Percentiles rank a stretch among this genome's conserved stretches.
Evolutionary conservation across 345 rosid species (phyloP).

Genomic region (Eucalyptus guilfoylei): DNA sequence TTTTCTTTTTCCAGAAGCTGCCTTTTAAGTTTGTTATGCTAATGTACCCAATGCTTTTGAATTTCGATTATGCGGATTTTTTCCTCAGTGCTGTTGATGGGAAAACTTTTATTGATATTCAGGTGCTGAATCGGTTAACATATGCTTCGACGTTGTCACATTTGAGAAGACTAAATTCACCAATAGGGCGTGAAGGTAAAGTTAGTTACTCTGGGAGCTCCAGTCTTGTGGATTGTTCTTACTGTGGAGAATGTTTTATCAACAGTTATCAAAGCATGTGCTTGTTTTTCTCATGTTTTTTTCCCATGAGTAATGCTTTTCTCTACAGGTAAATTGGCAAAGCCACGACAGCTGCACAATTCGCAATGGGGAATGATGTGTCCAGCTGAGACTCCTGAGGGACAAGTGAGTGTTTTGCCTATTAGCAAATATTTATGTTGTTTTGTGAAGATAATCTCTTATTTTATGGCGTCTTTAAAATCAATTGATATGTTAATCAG

Average conservation of each 20-base stretch:
- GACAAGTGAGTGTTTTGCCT: constrained; percentile 54
- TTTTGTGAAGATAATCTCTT: background rate
- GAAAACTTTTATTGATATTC: background rate
- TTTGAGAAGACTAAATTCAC: constrained; percentile 93
- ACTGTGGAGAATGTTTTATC: background rate
- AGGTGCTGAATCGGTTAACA: constrained; percentile 95
- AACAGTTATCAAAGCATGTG: background rate
- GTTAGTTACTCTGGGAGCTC: background rate
- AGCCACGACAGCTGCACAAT: constrained; percentile 96
- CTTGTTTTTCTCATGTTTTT: background rate
- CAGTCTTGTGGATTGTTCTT: background rate
- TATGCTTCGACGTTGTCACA: constrained; percentile 96
- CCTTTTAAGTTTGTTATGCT: background rate
- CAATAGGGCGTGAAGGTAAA: constrained; percentile 97
- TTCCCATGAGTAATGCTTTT: background rate
- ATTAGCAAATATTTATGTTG: background rate
- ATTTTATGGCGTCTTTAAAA: background rate
- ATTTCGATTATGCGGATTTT: background rate
- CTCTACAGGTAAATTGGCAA: constrained; percentile 83
- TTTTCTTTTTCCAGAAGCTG: background rate
- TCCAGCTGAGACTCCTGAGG: constrained; percentile 99
- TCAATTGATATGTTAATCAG: constrained; percentile 14
- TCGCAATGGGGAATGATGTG: constrained; percentile 99
- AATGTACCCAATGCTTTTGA: background rate
- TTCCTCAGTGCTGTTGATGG: background rate